phyloP scores from a whole-genome alignment of 768 basidiomycete genomes.

The Leccinum boreale region DNA sequence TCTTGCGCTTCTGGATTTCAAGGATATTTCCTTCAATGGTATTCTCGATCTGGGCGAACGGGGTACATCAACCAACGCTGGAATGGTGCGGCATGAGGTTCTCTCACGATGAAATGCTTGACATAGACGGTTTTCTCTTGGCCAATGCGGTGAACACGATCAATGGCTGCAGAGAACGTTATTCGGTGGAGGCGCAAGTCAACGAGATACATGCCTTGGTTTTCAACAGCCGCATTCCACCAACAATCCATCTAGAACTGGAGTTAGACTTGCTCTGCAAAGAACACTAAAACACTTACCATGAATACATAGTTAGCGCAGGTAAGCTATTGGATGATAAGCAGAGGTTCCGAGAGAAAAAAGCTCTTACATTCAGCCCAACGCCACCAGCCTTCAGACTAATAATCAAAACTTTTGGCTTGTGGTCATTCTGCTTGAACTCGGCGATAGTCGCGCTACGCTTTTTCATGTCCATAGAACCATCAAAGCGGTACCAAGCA shows the following conservation, averaged over 20 bases:
- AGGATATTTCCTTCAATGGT: slow-evolving; percentile 81
- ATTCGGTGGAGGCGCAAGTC: not conserved
- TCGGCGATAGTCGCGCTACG: slow-evolving; percentile 70
- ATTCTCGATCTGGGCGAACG: slow-evolving; percentile 48
- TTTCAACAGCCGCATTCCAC: slow-evolving; percentile 86
- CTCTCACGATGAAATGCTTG: slow-evolving; percentile 75
- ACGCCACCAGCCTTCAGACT: slow-evolving; percentile 92
- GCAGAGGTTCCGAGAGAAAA: not conserved
- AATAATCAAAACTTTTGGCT: slow-evolving; percentile 73
- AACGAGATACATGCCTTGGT: slow-evolving; percentile 54
- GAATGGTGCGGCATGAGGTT: not conserved
- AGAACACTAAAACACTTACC: slow-evolving; percentile 40
- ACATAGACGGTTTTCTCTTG: slow-evolving; percentile 82
- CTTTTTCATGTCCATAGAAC: slow-evolving; percentile 86
- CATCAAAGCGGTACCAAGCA: slow-evolving; percentile 81
- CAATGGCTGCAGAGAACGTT: slow-evolving; percentile 57
- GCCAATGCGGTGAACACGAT: slow-evolving; percentile 82
- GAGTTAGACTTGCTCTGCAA: not conserved
- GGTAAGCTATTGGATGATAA: slow-evolving; percentile 49
- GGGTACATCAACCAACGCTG: not conserved
- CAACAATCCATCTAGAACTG: slow-evolving; percentile 79
- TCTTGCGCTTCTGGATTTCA: slow-evolving; percentile 83
- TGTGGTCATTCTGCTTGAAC: slow-evolving; percentile 67
- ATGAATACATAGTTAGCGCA: slow-evolving; percentile 84
- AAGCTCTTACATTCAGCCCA: slow-evolving; percentile 68